phyloP scores from a whole-genome alignment of 1,284 basidiomycete genomes.

The Apiotrichum gracile region DNA sequence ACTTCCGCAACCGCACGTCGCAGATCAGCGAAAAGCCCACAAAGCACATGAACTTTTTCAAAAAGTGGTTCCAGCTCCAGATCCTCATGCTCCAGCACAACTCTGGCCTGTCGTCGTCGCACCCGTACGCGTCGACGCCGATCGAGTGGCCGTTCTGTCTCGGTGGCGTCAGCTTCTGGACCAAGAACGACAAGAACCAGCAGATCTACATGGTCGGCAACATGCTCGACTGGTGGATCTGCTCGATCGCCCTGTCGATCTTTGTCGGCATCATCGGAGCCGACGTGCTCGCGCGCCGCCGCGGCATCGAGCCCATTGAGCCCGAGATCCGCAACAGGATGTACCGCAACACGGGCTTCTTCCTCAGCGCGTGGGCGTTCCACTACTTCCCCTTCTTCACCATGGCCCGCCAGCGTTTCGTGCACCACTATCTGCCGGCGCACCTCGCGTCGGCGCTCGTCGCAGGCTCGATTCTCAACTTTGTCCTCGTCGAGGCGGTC shows the following conservation, averaged over 20 bases:
- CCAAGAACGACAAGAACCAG: conserved; percentile 69
- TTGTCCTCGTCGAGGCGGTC: conserved; percentile 82
- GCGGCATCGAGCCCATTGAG: conserved; percentile 78
- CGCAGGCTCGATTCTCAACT: conserved; percentile 86
- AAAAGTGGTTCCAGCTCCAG: conserved; percentile 90
- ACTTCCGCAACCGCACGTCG: conserved; percentile 55
- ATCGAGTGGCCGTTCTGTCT: conserved; percentile 98
- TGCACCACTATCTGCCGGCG: conserved; percentile 96
- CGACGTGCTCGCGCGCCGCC: conserved; percentile 77
- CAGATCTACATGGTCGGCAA: conserved; percentile 98
- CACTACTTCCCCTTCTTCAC: conserved; percentile 98
- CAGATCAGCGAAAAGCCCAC: conserved; percentile 59
- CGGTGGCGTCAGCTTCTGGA: conserved; percentile 98
- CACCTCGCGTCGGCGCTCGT: conserved; percentile 86
- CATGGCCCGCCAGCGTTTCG: conserved; percentile 92
- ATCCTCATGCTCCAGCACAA: conserved; percentile 97
- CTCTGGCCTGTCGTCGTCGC: conserved; percentile 84
- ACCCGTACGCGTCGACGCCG: conserved; percentile 90
- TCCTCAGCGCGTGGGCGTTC: conserved; percentile 86
- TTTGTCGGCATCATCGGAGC: conserved; percentile 85
- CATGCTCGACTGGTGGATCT: conserved; percentile 89
- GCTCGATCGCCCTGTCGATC: conserved; percentile 74
- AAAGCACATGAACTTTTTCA: conserved; percentile 82
- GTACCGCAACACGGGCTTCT: conserved; percentile 93
- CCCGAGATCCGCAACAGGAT: conserved; percentile 80